phyloP scores from a whole-genome alignment of 768 basidiomycete species.

The Paxillus ammoniavirescens region DNA sequence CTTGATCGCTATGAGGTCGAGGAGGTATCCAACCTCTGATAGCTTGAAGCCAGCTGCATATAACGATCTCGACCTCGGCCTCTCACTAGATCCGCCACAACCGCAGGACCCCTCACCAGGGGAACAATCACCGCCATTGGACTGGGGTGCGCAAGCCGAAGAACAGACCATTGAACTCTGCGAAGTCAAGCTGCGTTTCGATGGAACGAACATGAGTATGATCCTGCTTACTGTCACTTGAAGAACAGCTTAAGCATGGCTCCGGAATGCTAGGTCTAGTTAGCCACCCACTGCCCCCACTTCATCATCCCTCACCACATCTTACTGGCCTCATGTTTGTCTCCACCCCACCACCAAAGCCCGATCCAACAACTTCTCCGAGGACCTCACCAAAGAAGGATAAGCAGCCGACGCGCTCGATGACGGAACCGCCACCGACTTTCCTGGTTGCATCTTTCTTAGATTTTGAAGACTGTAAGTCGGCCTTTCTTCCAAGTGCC shows the following conservation, averaged over 20 bases:
- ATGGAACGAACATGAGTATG: conserved; percentile 46
- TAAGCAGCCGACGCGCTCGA: conserved; percentile 16
- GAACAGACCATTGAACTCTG: conserved; percentile 59
- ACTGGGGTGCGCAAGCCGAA: conserved; percentile 60
- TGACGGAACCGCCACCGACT: conserved; percentile 32
- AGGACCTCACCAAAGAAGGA: conserved; percentile 29
- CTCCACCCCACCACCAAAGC: conserved; percentile 32
- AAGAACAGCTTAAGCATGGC: conserved; percentile 2
- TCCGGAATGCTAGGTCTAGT: conserved; percentile 34
- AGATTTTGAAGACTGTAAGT: conserved; percentile 63
- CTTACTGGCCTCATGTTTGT: conserved; percentile 50
- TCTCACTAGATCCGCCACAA: conserved; percentile 26
- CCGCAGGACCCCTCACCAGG: conserved; percentile 15
- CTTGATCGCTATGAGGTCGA: conserved; percentile 62
- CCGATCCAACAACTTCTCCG: conserved; percentile 24
- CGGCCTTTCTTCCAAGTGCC: background rate
- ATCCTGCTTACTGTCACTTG: background rate
- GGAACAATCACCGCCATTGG: conserved; percentile 23
- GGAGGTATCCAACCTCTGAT: conserved; percentile 42
- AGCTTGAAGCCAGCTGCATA: conserved; percentile 24
- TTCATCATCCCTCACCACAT: conserved; percentile 36
- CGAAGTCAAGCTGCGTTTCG: conserved; percentile 53
- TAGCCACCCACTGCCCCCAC: conserved; percentile 44
- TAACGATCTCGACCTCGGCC: conserved; percentile 42
- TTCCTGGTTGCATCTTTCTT: conserved; percentile 53